Conservation (phyloP, 306 rosid species). For the Casuarina cunninghamiana region DNA sequence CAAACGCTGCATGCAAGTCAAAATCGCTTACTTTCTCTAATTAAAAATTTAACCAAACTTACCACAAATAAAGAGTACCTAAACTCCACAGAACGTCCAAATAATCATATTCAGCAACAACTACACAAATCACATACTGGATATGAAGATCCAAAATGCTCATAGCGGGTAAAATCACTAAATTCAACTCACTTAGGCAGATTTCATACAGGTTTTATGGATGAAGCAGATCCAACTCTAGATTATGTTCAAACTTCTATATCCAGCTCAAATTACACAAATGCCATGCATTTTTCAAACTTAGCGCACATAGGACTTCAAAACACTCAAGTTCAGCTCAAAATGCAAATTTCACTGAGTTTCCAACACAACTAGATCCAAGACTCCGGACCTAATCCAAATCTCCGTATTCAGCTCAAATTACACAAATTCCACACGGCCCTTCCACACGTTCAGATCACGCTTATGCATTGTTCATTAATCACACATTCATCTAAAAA, state of each 20-base stretch:
- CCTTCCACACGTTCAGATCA: slow-evolving; percentile 1
- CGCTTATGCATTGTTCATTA: neutral
- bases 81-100: slow-evolving; percentile 6
- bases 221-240: slow-evolving; percentile 8
- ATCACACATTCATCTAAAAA: neutral
- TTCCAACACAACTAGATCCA: slow-evolving; percentile 5
- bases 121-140: neutral
- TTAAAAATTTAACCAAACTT: slow-evolving; percentile 8
- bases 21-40: slow-evolving; percentile 15
- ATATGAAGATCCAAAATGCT: neutral
- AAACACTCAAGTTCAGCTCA: slow-evolving; percentile 7
- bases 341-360: neutral
- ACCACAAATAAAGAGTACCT: slow-evolving; percentile 15
- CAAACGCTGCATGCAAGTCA: slow-evolving; percentile 24
- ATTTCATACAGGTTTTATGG: neutral
- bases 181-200: slow-evolving; percentile 12
- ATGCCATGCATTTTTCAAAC: neutral
- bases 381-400: neutral
- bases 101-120: slow-evolving; percentile 6
- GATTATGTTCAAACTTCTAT: neutral
- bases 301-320: slow-evolving; percentile 11
- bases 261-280: slow-evolving; percentile 8
- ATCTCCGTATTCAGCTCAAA: slow-evolving; percentile 11
- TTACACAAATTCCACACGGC: neutral
- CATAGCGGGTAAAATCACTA: slow-evolving; percentile 5